Evolutionary conservation across 192 early-diverging fungal genomes (phyloP).

Genomic region (Dissophora ornata): DNA sequence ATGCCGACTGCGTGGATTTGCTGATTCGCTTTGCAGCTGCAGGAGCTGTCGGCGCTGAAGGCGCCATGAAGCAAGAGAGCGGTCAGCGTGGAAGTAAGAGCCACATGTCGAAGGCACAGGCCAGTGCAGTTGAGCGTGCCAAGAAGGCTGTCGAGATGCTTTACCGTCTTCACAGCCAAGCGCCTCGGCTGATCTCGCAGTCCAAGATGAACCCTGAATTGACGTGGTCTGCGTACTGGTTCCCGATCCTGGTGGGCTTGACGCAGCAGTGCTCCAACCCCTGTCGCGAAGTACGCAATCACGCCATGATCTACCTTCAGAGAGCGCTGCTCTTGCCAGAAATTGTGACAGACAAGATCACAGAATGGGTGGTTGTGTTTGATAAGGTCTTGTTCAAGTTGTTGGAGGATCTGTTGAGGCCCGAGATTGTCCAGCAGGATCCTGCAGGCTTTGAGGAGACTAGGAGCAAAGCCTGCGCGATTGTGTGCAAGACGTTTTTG

Average conservation of each 20-base stretch:
- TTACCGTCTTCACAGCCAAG: conserved; percentile 68
- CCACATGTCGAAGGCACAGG: conserved; percentile 54
- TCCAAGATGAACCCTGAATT: conserved; percentile 54
- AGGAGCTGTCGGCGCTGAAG: conserved; percentile 49
- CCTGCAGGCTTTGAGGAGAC: conserved; percentile 80
- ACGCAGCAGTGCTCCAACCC: conserved; percentile 82
- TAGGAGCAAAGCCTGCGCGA: conserved; percentile 71
- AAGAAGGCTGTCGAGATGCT: conserved; percentile 75
- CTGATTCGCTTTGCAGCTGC: conserved; percentile 72
- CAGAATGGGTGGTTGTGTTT: conserved; percentile 75
- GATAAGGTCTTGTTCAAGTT: conserved; percentile 91
- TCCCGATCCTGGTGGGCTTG: conserved; percentile 78
- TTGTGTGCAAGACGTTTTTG: conserved; percentile 83
- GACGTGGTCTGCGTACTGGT: conserved; percentile 83
- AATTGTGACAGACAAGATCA: conserved; percentile 54
- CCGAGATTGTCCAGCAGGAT: conserved; percentile 75
- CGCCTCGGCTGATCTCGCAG: conserved; percentile 56
- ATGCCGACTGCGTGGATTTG: conserved; percentile 80
- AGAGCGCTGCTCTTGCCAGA: conserved; percentile 75
- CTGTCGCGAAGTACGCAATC: conserved; percentile 82
- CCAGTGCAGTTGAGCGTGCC: conserved; percentile 69
- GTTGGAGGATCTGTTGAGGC: conserved; percentile 84
- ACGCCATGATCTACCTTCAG: conserved; percentile 86
- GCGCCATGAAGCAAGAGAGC: conserved; percentile 44
- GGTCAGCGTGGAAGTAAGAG: conserved; percentile 42